Percentiles rank a stretch among this genome's conserved stretches.
phyloP scores from a whole-genome alignment of 129 eudicot species.

The Saposhnikovia divaricata region DNA sequence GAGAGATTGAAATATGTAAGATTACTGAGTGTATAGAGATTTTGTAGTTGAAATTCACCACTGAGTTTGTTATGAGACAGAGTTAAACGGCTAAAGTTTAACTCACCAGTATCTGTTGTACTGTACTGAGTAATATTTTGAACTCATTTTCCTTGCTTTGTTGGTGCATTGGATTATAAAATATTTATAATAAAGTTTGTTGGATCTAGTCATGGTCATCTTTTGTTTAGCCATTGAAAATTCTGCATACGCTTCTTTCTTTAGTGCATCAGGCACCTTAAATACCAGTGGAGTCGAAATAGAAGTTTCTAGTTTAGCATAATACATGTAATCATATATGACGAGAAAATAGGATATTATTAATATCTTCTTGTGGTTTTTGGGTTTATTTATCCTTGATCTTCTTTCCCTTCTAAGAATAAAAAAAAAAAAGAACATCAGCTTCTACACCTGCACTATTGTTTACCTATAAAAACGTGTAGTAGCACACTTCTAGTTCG shows the following conservation, averaged over 20 bases:
- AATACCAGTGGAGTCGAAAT: too few relatives aligned
- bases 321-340: too few relatives aligned
- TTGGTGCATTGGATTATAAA: not conserved
- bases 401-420: too few relatives aligned
- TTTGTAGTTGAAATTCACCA: constrained; percentile 18
- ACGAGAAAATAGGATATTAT: too few relatives aligned
- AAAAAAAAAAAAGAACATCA: too few relatives aligned
- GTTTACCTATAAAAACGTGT: too few relatives aligned
- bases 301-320: too few relatives aligned
- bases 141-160: not conserved
- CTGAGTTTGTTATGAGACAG: constrained; percentile 31
- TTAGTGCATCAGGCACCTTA: not conserved
- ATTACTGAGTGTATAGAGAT: constrained; percentile 7
- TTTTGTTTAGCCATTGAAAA: not conserved
- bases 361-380: too few relatives aligned
- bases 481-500: too few relatives aligned
- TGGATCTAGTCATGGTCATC: not conserved
- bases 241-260: not conserved
- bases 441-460: too few relatives aligned
- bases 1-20: constrained; percentile 31
- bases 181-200: not conserved
- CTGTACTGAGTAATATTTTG: not conserved
- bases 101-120: too few relatives aligned
- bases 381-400: too few relatives aligned
- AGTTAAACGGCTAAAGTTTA: not conserved